Conservation (phyloP, 2,329 filamentous ascomycete species). For the Paecilomyces variotii region DNA sequence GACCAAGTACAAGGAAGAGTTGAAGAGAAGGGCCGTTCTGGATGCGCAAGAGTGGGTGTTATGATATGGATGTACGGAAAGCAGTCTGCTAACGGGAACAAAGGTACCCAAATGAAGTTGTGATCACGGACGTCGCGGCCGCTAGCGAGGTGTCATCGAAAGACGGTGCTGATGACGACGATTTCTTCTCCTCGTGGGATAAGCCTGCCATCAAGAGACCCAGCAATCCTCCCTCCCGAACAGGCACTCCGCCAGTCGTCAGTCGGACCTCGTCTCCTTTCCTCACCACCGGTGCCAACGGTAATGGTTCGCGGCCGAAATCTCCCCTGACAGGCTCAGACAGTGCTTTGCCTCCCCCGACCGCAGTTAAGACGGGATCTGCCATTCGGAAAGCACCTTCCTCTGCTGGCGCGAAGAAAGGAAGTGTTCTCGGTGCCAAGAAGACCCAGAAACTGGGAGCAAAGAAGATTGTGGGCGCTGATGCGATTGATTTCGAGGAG, state of each 20-base stretch:
- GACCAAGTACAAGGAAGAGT: slow-evolving; percentile 94
- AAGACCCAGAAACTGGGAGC: slow-evolving; percentile 77
- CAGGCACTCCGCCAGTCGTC: slow-evolving; percentile 72
- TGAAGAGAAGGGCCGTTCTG: slow-evolving; percentile 73
- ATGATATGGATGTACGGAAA: background rate
- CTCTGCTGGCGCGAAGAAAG: slow-evolving; percentile 62
- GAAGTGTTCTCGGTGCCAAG: slow-evolving; percentile 78
- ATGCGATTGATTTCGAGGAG: slow-evolving; percentile 90
- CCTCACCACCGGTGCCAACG: slow-evolving; percentile 60
- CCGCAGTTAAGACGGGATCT: slow-evolving; percentile 65
- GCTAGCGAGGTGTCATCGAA: slow-evolving; percentile 61
- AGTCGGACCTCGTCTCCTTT: slow-evolving; percentile 85
- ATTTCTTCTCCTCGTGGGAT: slow-evolving; percentile 99
- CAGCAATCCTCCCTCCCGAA: slow-evolving; percentile 85
- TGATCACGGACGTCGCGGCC: slow-evolving; percentile 64
- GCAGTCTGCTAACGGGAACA: slow-evolving; percentile 10
- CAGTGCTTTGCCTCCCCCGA: slow-evolving; percentile 42
- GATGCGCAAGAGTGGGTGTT: slow-evolving; percentile 72
- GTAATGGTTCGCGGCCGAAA: slow-evolving; percentile 67
- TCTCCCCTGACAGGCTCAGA: slow-evolving; percentile 63
- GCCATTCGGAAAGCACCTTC: slow-evolving; percentile 69
- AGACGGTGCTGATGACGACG: slow-evolving; percentile 77
- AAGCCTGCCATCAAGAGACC: slow-evolving; percentile 95
- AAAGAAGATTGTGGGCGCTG: slow-evolving; percentile 72
- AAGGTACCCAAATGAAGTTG: slow-evolving; percentile 77